Evolutionary conservation across 2,329 filamentous ascomycete species (phyloP), one percentile per base, ranked within the genome.

Genomic region (Tolypocladium pustulatum): DNA sequence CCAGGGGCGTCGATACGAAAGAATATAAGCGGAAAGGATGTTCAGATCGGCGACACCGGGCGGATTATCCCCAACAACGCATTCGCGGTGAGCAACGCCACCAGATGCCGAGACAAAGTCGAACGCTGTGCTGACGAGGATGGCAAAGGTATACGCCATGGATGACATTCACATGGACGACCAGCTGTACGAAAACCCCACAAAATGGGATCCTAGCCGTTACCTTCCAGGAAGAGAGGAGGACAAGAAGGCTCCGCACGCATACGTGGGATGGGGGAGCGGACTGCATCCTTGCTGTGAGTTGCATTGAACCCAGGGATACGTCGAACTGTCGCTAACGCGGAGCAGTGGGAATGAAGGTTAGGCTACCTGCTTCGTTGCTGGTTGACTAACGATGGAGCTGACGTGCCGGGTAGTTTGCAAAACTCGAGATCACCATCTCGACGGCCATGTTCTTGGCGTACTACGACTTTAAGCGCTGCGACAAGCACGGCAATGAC

Each of bases 351-450:
- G 61, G 63, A 25, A 61, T 63, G 43, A 59, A 38, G 34, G 58
- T 61, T 15, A 56, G 37, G 37, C 20, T 6, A 5, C 9, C 13
- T 22, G 13, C 22, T 12, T n/a, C 1, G 12, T 41, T 4, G 27
- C 36, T 22, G n/a, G n/a, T n/a, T 25, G 4, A 30, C 10, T 5
- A 25, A 38, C 30, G 38, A 37, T 32, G 13, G 22, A 2, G 27
- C 37, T 40, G 10, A 59, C 49, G n/a, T 12, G 9, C 4, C 32
- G 17, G 8, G 15, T 60, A 73, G 65, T 81, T 83, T 65, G 80
- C 81, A 1, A 82, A 82, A 62, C 67, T 83, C 1, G 79, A 83
- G 65, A 75, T 77, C 58, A 76, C 73, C 56, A 67, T 82, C 60
- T 77, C 81, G 36, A 74, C 73, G 0, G 78, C 77, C 1, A 74